Evolutionary conservation across 1,139 yeast species (phyloP).

Genomic region (Blastobotrys persicus): DNA sequence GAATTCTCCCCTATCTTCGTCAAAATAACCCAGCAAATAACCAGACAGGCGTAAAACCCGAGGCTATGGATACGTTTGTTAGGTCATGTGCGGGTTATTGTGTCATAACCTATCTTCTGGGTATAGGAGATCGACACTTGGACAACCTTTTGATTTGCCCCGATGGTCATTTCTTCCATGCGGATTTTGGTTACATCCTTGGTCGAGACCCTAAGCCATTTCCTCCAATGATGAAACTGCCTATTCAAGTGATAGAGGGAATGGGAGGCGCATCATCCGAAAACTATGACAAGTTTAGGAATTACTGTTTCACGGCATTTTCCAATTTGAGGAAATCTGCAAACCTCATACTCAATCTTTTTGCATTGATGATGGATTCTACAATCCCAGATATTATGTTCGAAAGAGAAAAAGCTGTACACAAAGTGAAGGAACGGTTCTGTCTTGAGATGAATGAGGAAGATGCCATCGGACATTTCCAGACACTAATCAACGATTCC

Average conservation of each 20-base stretch:
- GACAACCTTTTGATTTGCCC: constrained; percentile 76
- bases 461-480: constrained; percentile 92
- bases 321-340: constrained; percentile 87
- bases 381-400: constrained; percentile 82
- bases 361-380: constrained; percentile 92
- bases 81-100: constrained; percentile 97
- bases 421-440: constrained; percentile 91
- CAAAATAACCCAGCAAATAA: constrained; percentile 59
- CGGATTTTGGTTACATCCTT: constrained; percentile 93
- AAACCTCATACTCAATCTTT: constrained; percentile 81
- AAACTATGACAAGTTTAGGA: constrained; percentile 81
- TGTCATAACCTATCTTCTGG: constrained; percentile 88
- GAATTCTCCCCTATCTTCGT: constrained; percentile 66
- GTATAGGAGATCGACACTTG: constrained; percentile 96
- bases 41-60: constrained; percentile 69
- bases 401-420: constrained; percentile 71
- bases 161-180: constrained; percentile 88
- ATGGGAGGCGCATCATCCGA: constrained; percentile 92
- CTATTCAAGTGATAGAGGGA: constrained; percentile 95
- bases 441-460: constrained; percentile 92
- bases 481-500: constrained; percentile 86
- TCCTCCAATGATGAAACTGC: constrained; percentile 96
- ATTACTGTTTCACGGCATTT: constrained; percentile 92
- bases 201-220: constrained; percentile 98
- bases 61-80: constrained; percentile 89